These are phyloP conservation scores for Penicillium turbatum DNA, from an alignment of 495 filamentous ascomycete species.

Conservation along the genomic window DNA sequence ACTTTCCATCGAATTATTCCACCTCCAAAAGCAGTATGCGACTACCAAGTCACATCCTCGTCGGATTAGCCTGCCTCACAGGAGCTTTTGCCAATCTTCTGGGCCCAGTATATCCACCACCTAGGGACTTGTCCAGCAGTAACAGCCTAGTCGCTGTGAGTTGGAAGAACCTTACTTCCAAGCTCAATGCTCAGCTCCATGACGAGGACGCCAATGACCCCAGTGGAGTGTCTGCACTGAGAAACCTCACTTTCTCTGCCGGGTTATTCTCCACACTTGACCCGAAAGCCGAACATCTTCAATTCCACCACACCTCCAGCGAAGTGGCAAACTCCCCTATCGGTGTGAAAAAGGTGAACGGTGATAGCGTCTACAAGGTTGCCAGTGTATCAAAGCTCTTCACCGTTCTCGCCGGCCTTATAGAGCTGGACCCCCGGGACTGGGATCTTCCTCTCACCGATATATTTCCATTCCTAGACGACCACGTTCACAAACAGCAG, in stretches of 20 bases:
- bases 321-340: constrained; percentile 15
- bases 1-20: background rate
- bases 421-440: constrained; percentile 31
- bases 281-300: constrained; percentile 26
- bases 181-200: constrained; percentile 16
- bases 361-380: constrained; percentile 46
- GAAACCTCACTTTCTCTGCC: constrained; percentile 43
- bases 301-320: constrained; percentile 28
- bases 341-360: constrained; percentile 40
- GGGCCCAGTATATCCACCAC: constrained; percentile 34
- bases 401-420: constrained; percentile 40
- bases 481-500: constrained; percentile 18
- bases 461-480: constrained; percentile 41
- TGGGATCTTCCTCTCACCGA: constrained; percentile 45
- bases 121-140: constrained; percentile 33
- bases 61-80: constrained; percentile 2
- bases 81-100: constrained; percentile 28
- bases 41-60: background rate
- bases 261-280: constrained; percentile 39
- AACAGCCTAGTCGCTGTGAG: constrained; percentile 30
- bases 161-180: constrained; percentile 40
- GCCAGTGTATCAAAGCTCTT: constrained; percentile 53
- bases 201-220: background rate
- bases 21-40: background rate
- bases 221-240: constrained; percentile 12